Conservation (phyloP, 192 early-diverging fungal genomes). For the Spizellomyces punctatus region DNA sequence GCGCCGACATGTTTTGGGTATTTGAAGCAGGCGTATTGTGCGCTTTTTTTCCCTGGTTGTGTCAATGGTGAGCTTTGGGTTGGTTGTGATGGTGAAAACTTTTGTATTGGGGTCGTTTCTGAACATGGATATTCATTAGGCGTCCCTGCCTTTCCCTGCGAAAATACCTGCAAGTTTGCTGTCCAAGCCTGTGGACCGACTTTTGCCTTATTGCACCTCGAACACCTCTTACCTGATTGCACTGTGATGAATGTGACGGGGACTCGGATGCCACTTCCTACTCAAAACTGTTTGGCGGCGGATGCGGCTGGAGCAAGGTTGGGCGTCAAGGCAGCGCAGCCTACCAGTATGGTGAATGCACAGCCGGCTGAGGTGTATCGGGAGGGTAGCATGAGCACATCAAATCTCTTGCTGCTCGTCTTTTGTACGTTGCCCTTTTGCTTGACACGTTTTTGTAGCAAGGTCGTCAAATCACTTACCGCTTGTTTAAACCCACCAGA, state of each 20-base stretch:
- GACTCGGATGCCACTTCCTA: not conserved
- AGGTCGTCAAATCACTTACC: not conserved
- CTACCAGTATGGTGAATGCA: constrained; percentile 3
- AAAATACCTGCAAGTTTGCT: constrained; percentile 18
- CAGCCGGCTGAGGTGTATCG: not conserved
- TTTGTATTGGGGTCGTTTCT: not conserved
- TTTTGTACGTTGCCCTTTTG: constrained; percentile 22
- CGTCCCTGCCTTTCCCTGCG: constrained; percentile 23
- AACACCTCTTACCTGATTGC: constrained; percentile 14
- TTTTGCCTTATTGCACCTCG: not conserved
- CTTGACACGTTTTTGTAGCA: too few relatives aligned
- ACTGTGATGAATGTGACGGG: not conserved
- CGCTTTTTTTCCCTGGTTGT: constrained; percentile 12
- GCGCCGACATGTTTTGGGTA: constrained; percentile 27
- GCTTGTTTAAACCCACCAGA: not conserved
- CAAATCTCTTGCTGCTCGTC: constrained; percentile 1
- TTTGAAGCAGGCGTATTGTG: constrained; percentile 11
- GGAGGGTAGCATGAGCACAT: constrained; percentile 4
- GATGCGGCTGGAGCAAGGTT: constrained; percentile 7
- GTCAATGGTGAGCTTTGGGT: constrained; percentile 4
- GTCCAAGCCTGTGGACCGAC: not conserved
- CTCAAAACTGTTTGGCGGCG: constrained; percentile 15
- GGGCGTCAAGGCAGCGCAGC: not conserved
- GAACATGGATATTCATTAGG: constrained; percentile 4
- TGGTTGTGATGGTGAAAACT: not conserved